Evolutionary conservation across 108 stramenopile species (phyloP).

Genomic region (Pelagomonas calceolata): DNA sequence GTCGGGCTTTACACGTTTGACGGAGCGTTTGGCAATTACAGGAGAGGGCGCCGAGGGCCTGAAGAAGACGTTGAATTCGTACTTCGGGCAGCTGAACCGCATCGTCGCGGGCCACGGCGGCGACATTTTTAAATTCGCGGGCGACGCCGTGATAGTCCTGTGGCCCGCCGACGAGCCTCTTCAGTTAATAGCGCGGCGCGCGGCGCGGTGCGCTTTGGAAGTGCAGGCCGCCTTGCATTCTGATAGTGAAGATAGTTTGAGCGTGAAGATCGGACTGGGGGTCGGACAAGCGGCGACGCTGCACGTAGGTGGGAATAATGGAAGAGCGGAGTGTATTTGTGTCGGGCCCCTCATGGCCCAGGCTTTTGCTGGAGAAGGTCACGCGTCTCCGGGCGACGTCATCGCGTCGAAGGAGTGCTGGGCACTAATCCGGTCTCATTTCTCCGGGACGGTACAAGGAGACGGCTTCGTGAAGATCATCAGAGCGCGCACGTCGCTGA

Average conservation of each 20-base stretch:
- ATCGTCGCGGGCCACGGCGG: conserved; percentile 43
- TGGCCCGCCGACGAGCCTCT: conserved; percentile 34
- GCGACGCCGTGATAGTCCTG: conserved; percentile 48
- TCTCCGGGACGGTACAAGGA: not conserved
- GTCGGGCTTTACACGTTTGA: conserved; percentile 37
- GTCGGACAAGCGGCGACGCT: conserved; percentile 33
- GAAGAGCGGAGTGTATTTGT: conserved; percentile 39
- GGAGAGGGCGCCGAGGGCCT: conserved; percentile 41
- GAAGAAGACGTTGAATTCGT: conserved; percentile 42
- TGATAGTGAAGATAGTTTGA: conserved; percentile 22
- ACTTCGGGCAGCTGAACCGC: conserved; percentile 39
- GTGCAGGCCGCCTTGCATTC: conserved; percentile 23
- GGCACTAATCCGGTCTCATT: conserved; percentile 16
- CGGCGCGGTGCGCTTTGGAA: conserved; percentile 40
- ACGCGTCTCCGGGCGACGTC: conserved; percentile 37
- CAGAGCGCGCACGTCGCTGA: too few relatives aligned
- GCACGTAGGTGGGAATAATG: conserved; percentile 36
- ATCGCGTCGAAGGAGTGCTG: conserved; percentile 26
- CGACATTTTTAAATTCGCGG: conserved; percentile 53
- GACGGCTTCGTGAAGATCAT: conserved; percentile 18
- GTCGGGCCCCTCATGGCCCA: conserved; percentile 43
- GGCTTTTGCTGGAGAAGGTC: conserved; percentile 39
- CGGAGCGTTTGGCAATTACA: conserved; percentile 31
- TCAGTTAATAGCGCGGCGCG: conserved; percentile 22
- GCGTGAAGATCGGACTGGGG: conserved; percentile 44